phyloP scores from a whole-genome alignment of 2,329 filamentous ascomycete genomes.

The Calonectria hawksworthii region DNA sequence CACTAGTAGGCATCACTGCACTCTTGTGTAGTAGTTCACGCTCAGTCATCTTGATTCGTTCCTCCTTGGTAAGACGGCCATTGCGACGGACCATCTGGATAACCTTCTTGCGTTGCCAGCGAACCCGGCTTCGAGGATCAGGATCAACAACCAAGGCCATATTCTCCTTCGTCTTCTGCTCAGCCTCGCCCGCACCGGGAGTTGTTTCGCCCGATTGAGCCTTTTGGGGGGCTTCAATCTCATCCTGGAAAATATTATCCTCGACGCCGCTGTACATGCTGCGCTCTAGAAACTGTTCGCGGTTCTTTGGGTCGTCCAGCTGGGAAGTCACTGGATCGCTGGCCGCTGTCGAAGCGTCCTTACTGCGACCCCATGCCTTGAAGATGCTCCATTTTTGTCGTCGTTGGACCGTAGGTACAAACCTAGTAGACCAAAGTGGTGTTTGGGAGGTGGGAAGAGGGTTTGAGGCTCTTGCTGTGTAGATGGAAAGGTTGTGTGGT shows the following conservation, averaged over 20 bases:
- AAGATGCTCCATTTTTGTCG: conserved; percentile 61
- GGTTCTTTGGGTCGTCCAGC: conserved; percentile 59
- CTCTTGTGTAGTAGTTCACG: conserved; percentile 71
- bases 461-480: conserved; percentile 41
- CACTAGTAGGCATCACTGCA: conserved; percentile 82
- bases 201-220: conserved; percentile 26
- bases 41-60: conserved; percentile 77
- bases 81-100: conserved; percentile 79
- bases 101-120: conserved; percentile 88
- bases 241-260: conserved; percentile 75
- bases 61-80: conserved; percentile 65
- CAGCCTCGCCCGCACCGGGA: conserved; percentile 49
- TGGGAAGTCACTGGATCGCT: conserved; percentile 47
- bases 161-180: conserved; percentile 60
- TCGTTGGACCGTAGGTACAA: conserved; percentile 44
- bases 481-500: conserved; percentile 23
- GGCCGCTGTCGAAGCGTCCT: conserved; percentile 49
- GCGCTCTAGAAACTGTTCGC: conserved; percentile 57
- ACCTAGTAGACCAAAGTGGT: conserved; percentile 32
- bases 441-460: conserved; percentile 33
- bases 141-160: conserved; percentile 80
- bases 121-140: conserved; percentile 76
- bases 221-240: conserved; percentile 57
- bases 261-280: conserved; percentile 59
- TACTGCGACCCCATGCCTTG: conserved; percentile 51